phyloP scores from a whole-genome alignment of 495 filamentous ascomycete species.

The Antarctomyces pellizariae region DNA sequence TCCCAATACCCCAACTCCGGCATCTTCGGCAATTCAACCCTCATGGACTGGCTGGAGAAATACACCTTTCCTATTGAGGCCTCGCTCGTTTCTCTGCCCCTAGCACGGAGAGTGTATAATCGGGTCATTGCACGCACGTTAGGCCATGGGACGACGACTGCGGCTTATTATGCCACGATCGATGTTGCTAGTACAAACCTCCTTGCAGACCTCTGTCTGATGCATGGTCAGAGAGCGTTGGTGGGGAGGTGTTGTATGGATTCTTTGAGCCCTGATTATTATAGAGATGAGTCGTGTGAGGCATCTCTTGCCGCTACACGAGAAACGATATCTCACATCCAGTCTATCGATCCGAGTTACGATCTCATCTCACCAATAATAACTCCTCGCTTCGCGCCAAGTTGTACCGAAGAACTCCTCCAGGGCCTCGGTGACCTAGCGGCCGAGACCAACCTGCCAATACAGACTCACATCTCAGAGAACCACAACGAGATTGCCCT shows the following conservation, averaged over 20 bases:
- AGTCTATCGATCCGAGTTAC: constrained; percentile 33
- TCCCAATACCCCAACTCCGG: constrained; percentile 83
- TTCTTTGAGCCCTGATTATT: constrained; percentile 43
- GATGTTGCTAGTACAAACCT: constrained; percentile 67
- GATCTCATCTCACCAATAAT: constrained; percentile 52
- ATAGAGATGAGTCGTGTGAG: constrained; percentile 40
- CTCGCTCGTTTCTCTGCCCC: constrained; percentile 31
- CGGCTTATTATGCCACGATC: constrained; percentile 79
- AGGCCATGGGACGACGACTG: constrained; percentile 71
- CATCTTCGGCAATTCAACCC: constrained; percentile 71
- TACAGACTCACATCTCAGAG: constrained; percentile 87
- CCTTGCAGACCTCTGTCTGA: constrained; percentile 56
- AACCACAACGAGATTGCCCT: constrained; percentile 49
- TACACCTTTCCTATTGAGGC: constrained; percentile 93
- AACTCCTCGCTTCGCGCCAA: constrained; percentile 76
- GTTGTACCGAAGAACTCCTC: constrained; percentile 39
- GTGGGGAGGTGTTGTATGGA: constrained; percentile 90
- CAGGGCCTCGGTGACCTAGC: constrained; percentile 37
- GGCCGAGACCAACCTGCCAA: constrained; percentile 29
- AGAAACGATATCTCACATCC: constrained; percentile 42
- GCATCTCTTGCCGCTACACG: constrained; percentile 30
- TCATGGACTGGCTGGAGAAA: constrained; percentile 73
- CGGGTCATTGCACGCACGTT: constrained; percentile 57
- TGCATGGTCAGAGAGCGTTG: constrained; percentile 64
- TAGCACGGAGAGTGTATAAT: constrained; percentile 38